Evolutionary conservation across 2,329 filamentous ascomycete genomes (phyloP).

Genomic region (Pyrenophora seminiperda): DNA sequence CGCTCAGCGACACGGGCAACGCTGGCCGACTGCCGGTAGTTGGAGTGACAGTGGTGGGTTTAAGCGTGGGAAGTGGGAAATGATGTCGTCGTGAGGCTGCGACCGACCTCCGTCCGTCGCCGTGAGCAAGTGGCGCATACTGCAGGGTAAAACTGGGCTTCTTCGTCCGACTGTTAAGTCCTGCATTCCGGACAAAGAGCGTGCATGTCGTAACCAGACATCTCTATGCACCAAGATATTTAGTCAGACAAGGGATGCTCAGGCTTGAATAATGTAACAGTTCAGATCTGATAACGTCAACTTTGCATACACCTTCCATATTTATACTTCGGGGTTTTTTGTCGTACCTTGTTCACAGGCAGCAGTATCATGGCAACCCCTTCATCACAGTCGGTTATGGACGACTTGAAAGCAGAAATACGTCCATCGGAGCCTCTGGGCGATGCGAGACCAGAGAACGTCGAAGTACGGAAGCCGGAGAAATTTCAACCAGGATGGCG

Average conservation of each 20-base stretch:
- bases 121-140: too few species aligned
- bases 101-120: too few species aligned
- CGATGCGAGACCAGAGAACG: constrained; percentile 18
- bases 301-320: neutral
- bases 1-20: too few species aligned
- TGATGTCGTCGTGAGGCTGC: too few species aligned
- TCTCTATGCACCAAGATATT: too few species aligned
- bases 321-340: neutral
- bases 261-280: too few species aligned
- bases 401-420: constrained; percentile 13
- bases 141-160: too few species aligned
- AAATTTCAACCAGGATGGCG: constrained; percentile 42
- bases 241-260: too few species aligned
- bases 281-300: neutral
- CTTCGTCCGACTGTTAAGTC: constrained; percentile 1
- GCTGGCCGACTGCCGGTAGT: too few species aligned
- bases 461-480: constrained; percentile 13
- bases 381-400: constrained; percentile 15
- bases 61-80: too few species aligned
- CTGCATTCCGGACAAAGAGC: neutral
- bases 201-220: neutral
- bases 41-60: too few species aligned
- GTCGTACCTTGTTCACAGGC: neutral
- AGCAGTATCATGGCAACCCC: constrained; percentile 14
- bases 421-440: constrained; percentile 7